Evolutionary conservation across 495 filamentous ascomycete genomes (phyloP).

Genomic region (Trichoderma parareesei): DNA sequence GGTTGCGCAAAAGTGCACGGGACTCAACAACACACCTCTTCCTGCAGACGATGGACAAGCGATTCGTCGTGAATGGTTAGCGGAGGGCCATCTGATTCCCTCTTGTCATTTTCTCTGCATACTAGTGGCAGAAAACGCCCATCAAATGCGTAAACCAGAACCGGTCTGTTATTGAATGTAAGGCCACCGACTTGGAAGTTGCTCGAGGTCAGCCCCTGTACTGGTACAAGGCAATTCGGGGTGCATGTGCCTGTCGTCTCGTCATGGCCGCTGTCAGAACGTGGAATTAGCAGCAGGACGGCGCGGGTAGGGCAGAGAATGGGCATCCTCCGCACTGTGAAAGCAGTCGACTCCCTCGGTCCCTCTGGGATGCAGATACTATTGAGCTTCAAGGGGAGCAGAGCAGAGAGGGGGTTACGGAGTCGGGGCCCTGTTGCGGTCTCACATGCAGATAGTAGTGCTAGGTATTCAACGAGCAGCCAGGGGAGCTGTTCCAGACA

Average conservation of each 20-base stretch:
- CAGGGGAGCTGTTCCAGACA: no score
- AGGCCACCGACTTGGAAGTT: neutral
- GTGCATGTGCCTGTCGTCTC: neutral
- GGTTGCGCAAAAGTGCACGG: neutral
- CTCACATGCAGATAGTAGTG: no score
- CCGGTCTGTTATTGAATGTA: neutral
- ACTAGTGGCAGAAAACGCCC: conserved; percentile 2
- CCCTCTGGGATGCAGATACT: no score
- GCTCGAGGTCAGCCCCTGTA: no score
- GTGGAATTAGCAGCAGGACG: neutral
- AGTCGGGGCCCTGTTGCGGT: neutral
- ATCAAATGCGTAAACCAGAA: neutral
- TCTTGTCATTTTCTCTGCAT: neutral
- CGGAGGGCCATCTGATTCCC: neutral
- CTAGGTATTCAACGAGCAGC: no score
- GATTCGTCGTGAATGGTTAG: neutral
- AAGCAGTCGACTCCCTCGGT: neutral
- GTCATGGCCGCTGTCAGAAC: neutral
- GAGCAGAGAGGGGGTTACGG: neutral
- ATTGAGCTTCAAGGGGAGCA: no score
- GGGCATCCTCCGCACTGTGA: neutral
- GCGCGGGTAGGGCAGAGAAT: conserved; percentile 4
- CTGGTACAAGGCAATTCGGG: no score
- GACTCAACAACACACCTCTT: neutral
- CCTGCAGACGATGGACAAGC: neutral